phyloP scores from a whole-genome alignment of 2,329 filamentous ascomycete genomes.

The Elsinoe fawcettii region DNA sequence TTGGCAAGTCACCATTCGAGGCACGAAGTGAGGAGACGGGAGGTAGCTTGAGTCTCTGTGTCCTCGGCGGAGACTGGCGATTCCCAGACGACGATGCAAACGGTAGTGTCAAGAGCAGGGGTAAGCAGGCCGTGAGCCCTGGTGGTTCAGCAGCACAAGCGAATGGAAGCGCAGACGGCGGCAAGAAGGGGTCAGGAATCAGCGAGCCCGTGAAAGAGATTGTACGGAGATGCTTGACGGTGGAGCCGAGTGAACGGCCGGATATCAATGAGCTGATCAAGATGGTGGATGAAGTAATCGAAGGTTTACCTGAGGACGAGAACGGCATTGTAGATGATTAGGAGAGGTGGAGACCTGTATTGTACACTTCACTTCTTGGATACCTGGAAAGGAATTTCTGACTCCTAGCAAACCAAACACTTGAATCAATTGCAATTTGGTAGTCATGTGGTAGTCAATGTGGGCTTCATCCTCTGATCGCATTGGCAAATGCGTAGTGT shows the following conservation, averaged over 20 bases:
- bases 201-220: conserved; percentile 79
- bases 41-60: conserved; percentile 84
- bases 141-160: conserved; percentile 12
- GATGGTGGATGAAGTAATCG: conserved; percentile 67
- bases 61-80: conserved; percentile 88
- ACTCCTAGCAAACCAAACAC: no score
- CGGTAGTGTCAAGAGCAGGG: conserved; percentile 40
- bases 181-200: conserved; percentile 43
- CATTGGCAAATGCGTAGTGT: no score
- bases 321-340: conserved; percentile 11
- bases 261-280: conserved; percentile 76
- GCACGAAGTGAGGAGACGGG: conserved; percentile 93
- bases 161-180: conserved; percentile 22
- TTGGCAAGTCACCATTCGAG: conserved; percentile 96
- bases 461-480: no score
- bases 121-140: conserved; percentile 43
- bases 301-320: conserved; percentile 52
- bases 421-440: no score
- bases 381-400: not conserved
- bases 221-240: conserved; percentile 74
- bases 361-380: not conserved
- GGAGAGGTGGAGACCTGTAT: not conserved
- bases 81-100: conserved; percentile 80
- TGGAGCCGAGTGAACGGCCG: conserved; percentile 81
- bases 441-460: no score